Conservation (phyloP, 2,329 filamentous ascomycete species). For the Trematosphaeria pertusa region DNA sequence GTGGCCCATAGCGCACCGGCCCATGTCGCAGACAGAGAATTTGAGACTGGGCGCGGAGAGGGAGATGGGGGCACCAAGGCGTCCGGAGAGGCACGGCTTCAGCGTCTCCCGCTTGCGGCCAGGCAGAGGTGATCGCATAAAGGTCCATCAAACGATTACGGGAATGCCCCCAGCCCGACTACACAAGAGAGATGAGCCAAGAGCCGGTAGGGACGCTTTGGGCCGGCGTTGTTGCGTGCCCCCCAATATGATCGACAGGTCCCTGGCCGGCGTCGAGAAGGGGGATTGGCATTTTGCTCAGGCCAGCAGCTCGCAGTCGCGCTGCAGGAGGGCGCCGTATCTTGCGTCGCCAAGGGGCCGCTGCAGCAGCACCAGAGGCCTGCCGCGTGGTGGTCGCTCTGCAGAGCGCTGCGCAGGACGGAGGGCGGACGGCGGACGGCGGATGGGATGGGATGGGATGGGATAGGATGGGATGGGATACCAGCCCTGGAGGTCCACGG, state of each 20-base stretch:
- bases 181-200: constrained; percentile 17
- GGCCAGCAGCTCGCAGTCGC: constrained; percentile 13
- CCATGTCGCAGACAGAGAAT: background rate
- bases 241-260: constrained; percentile 20
- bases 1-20: too few relatives aligned
- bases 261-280: constrained; percentile 7
- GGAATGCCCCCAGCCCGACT: constrained; percentile 5
- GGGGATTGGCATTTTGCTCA: constrained; percentile 5
- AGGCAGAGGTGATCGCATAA: constrained; percentile 24
- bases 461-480: too few relatives aligned
- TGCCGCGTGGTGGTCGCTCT: background rate
- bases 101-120: background rate
- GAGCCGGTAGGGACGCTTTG: constrained; percentile 11
- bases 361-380: too few relatives aligned
- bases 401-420: too few relatives aligned
- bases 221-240: constrained; percentile 15
- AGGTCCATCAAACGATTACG: constrained; percentile 8
- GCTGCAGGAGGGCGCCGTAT: too few relatives aligned
- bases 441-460: too few relatives aligned
- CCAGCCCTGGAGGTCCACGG: too few relatives aligned
- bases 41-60: too few relatives aligned
- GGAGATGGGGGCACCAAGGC: too few relatives aligned
- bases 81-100: constrained; percentile 1
- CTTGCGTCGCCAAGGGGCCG: too few relatives aligned
- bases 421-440: too few relatives aligned